These are phyloP conservation scores for Aspergillus sp. DNA, from an alignment of 2,329 filamentous ascomycete species.

Conservation along the genomic window DNA sequence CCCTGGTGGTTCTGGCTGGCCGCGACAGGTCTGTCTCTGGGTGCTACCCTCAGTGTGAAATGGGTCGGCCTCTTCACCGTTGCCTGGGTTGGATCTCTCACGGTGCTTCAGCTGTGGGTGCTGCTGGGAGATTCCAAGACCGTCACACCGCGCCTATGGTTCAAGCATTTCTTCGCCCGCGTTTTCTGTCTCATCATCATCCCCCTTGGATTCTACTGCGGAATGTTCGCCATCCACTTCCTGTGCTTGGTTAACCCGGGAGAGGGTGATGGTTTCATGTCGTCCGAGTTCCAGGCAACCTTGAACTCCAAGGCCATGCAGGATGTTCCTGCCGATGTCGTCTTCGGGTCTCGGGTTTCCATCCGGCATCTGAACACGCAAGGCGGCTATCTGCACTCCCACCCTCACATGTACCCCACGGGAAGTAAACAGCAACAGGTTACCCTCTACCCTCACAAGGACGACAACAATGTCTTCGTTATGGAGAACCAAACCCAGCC, in stretches of 20 bases:
- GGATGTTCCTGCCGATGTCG: constrained; percentile 88
- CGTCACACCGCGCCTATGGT: constrained; percentile 79
- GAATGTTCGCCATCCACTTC: constrained; percentile 98
- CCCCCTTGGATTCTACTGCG: constrained; percentile 86
- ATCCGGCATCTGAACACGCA: constrained; percentile 96
- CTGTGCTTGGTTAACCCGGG: constrained; percentile 89
- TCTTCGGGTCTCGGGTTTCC: constrained; percentile 79
- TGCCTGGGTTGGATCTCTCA: constrained; percentile 93
- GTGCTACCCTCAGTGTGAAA: constrained; percentile 92
- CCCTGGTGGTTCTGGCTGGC: constrained; percentile 98
- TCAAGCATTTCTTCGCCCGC: constrained; percentile 91
- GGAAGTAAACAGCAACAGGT: constrained; percentile 99
- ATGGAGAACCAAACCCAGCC: constrained; percentile 97
- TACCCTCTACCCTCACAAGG: constrained; percentile 97
- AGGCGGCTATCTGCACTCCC: constrained; percentile 95
- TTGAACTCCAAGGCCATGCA: constrained; percentile 96
- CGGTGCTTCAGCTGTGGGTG: constrained; percentile 89
- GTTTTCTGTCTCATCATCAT: constrained; percentile 89
- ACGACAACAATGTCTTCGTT: constrained; percentile 94
- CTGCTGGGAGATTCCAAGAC: constrained; percentile 84
- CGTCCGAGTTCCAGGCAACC: constrained; percentile 96
- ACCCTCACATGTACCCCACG: constrained; percentile 94
- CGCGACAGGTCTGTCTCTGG: constrained; percentile 81
- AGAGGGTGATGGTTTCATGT: constrained; percentile 99
- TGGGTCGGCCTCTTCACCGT: constrained; percentile 99